phyloP scores from a whole-genome alignment of 805 yeast genomes.

The Teunomyces atbi region DNA sequence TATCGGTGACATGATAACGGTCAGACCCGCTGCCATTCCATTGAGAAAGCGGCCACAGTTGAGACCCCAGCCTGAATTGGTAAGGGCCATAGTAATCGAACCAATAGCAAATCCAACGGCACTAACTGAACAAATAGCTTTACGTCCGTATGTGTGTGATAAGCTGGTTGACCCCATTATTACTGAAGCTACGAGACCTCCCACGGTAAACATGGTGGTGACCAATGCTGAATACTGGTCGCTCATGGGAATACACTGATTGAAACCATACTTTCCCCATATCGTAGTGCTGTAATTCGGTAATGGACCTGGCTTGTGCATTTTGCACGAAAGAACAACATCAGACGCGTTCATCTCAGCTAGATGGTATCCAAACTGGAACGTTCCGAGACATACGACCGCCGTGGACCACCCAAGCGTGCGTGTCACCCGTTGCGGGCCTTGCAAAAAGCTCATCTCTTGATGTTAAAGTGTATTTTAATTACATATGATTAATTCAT shows the following conservation, averaged over 20 bases:
- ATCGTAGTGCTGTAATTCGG: constrained; percentile 22
- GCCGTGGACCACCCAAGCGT: constrained; percentile 36
- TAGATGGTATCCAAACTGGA: constrained; percentile 41
- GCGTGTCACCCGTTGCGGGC: constrained; percentile 25
- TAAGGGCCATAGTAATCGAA: constrained; percentile 23
- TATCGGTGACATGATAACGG: constrained; percentile 41
- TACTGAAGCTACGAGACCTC: constrained; percentile 33
- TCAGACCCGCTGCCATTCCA: constrained; percentile 41
- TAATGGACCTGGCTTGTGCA: constrained; percentile 18
- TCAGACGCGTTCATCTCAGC: constrained; percentile 39
- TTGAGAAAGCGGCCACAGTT: constrained; percentile 32
- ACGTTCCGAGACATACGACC: constrained; percentile 33
- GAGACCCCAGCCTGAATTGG: constrained; percentile 19
- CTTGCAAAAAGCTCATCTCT: constrained; percentile 7
- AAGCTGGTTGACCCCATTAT: constrained; percentile 28
- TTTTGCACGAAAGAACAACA: constrained; percentile 26
- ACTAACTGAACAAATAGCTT: constrained; percentile 15
- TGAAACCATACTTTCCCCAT: constrained; percentile 23
- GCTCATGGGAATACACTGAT: constrained; percentile 30
- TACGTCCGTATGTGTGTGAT: constrained; percentile 24
- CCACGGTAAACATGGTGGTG: constrained; percentile 36
- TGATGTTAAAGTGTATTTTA: neutral
- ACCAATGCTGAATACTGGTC: constrained; percentile 21
- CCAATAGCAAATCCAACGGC: constrained; percentile 20
- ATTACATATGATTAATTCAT: neutral